phyloP scores from a whole-genome alignment of 495 filamentous ascomycete genomes.

The Neurospora cerealis region DNA sequence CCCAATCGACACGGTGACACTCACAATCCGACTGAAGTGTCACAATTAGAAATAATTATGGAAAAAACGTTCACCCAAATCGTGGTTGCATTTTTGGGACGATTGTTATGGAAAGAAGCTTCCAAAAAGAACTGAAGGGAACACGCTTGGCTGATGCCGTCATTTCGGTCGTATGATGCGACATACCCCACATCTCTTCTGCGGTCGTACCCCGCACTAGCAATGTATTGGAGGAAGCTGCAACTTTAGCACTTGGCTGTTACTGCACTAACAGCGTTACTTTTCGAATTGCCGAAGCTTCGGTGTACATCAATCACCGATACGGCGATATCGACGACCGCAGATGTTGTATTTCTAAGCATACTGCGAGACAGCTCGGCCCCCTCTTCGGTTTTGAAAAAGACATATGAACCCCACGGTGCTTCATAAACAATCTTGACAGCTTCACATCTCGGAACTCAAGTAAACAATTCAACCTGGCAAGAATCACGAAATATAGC shows the following conservation, averaged over 20 bases:
- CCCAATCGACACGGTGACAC: neutral
- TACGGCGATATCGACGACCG: neutral
- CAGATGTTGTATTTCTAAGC: neutral
- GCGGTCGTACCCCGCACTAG: neutral
- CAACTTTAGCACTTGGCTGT: neutral
- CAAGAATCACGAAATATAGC: neutral
- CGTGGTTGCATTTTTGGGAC: neutral
- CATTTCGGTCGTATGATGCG: neutral
- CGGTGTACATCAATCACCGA: neutral
- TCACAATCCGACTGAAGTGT: neutral
- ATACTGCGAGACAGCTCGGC: neutral
- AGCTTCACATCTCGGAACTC: neutral
- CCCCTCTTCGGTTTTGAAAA: neutral
- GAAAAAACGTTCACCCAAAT: neutral
- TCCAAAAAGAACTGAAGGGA: neutral
- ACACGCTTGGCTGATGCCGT: neutral
- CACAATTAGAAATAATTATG: neutral
- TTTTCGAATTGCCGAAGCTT: neutral
- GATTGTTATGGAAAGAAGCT: neutral
- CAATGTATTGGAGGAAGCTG: neutral
- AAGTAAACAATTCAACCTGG: constrained; percentile 2
- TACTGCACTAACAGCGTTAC: neutral
- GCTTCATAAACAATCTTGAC: neutral
- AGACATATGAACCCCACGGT: neutral
- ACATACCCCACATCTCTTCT: neutral